Base-by-base conservation (phyloP, 2,329 filamentous ascomycete species). In the Coniosporium tulheliwenetii region DNA sequence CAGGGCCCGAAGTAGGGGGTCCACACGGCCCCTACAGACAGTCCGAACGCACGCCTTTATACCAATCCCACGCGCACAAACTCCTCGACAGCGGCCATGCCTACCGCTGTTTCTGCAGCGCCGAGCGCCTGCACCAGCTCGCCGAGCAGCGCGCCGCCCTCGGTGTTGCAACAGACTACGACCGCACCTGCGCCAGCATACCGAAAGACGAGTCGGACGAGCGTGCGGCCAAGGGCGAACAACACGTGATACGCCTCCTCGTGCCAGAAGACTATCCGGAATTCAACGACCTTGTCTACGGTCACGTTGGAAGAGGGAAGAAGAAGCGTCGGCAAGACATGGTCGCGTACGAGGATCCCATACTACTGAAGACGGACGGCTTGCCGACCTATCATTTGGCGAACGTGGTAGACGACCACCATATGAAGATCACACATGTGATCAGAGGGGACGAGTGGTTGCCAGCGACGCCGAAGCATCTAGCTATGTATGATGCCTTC, bases 361-460 rank as follows among this genome's bases (percentile, higher is more conserved):
- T 98, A 45, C 67, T 98, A 34, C 66, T 95, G 44, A 98, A 98
- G 60, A 80, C 79, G 1, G 91, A 98, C 56, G 87, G 86, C 0
- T 82, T 82, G 47, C 91, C 91, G 0, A 98, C 93, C 0, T 98
- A 98, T 54, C 91, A 98, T 59, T 79, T 98, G 45, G 91, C 91
- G 4, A 98, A 96, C 54, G 89, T 98, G 8, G 80, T 98, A 4
- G 91, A 98, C 54, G 91, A 98, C 54, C 85, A 95, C 58, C 68
- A 81, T 44, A 98, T 98, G 91, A 66, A 84, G 44, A 93, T 98
- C 49, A 95, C 87, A 0, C 89, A 96, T 59, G 91, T 98, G 10
- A 83, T 98, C 43, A 79, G 91, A 35, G 91, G 89, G 40, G 80
- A 81, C 70, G 91, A 98, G 72, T 98, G 91, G 91, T 81, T 98